Evolutionary conservation across 257 asterid genomes (phyloP), one percentile per base, ranked within the genome.

Genomic region (Perilla frutescens): DNA sequence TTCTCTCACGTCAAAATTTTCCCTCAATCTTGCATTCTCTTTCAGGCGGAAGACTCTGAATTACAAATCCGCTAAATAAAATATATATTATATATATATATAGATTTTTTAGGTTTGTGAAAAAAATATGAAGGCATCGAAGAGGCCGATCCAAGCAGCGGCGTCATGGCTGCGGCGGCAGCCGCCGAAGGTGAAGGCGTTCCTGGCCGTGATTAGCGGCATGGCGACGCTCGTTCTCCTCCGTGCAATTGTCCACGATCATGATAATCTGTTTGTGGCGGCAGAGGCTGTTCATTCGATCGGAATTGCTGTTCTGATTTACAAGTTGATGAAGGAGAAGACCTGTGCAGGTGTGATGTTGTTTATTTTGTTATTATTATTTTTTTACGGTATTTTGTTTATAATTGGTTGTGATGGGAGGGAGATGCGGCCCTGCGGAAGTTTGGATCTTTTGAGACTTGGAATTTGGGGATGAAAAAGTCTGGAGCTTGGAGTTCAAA

Each of bases 181-280:
- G 57, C 92, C 96, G 72, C 96, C 94, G 34, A 90, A 90, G 89
- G 92, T 90, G 61, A 90, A 89, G 85, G 91, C 91, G 62, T 87
- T 89, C 59, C 86, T 89, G 47, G 91, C 93, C 31, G 91, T 90
- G 11, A 61, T 90, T 13, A 71, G 85, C 81, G 93, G 90, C 57
- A 87, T 90, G 90, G 84, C 87, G 62, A 83, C 91, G 51, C 86
- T 90, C 11, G 90, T 86, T 13, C 76, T 89, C 71, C 89, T 90
- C 36, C 93, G 96, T 7, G 83, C 82, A 50, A 83, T 90, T 68
- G 93, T 90, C 10, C 87, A 88, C 79, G 96, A 90, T 83, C 96
- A 87, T 66, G 96, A 90, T 36, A 90, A 87, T 73, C 86, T 90
- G 36, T 89, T 90, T 49, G 91, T 88, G 41, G 94, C 93, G 4